Evolutionary conservation across 768 basidiomycete genomes (phyloP).

Genomic region (Auriscalpium vulgare): DNA sequence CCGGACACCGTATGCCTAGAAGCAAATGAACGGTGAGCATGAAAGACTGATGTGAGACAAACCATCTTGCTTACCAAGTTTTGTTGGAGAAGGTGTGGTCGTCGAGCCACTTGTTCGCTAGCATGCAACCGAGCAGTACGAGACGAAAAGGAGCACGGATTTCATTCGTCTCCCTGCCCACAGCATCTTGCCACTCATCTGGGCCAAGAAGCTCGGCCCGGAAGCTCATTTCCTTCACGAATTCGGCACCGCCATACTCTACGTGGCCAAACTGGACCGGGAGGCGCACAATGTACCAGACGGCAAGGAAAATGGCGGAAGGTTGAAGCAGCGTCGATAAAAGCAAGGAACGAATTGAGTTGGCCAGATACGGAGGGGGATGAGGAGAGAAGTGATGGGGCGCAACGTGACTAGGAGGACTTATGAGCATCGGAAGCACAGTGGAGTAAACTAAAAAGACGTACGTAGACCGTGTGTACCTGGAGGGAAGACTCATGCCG

Average conservation of each 20-base stretch:
- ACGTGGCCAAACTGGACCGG: constrained; percentile 59
- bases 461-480: constrained; percentile 49
- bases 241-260: constrained; percentile 38
- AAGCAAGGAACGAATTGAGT: constrained; percentile 62
- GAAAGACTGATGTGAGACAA: neutral
- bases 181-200: constrained; percentile 29
- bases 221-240: constrained; percentile 54
- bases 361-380: constrained; percentile 47
- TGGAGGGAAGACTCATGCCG: constrained; percentile 49
- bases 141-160: constrained; percentile 63
- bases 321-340: constrained; percentile 77
- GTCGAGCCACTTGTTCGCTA: constrained; percentile 84
- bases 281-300: constrained; percentile 78
- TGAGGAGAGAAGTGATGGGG: constrained; percentile 32
- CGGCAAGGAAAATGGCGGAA: constrained; percentile 66
- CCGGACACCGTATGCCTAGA: constrained; percentile 77
- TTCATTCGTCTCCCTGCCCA: constrained; percentile 44
- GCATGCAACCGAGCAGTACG: constrained; percentile 73
- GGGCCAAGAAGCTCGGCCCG: constrained; percentile 50
- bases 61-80: constrained; percentile 53
- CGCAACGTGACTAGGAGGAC: constrained; percentile 4
- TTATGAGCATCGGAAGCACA: neutral
- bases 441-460: constrained; percentile 20
- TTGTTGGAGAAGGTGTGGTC: constrained; percentile 88
- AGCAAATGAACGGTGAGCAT: neutral